Base-by-base conservation (phyloP, 305 asterid species). In the Fraxinus greggii region DNA sequence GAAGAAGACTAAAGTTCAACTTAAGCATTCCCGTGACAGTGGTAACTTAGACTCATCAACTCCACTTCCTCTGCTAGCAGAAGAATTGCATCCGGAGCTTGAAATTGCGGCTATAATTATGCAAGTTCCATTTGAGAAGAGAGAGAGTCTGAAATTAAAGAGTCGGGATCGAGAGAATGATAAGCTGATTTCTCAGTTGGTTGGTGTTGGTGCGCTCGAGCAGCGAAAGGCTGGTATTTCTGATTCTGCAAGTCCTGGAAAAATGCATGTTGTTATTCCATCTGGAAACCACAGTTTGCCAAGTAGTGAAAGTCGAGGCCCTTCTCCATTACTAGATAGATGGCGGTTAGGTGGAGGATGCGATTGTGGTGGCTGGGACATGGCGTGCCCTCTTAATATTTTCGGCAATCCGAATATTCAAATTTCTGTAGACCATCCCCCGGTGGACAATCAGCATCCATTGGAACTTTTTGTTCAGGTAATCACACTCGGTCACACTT, bases 331-430 rank as follows among this genome's bases (percentile, higher is more conserved):
- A 82, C 88, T 97, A 5, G 97, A 95, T 77, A 90, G 98, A 78
- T 97, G 99, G 99, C 88, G 98, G 79, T 77, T 85, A 48, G 98
- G 98, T 3, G 99, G 99, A 81, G 93, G 94, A 28, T 97, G 99
- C 67, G 99, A 93, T 36, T 97, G 99, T 87, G 98, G 97, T 45
- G 98, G 98, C 29, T 97, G 99, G 99, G 99, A 97, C 86, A 89
- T 97, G 97, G 93, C 93, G 3, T 94, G 98, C 84, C 98, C 98
- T 3, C 91, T 97, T 45, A 81, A 88, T 74, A 85, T 97, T 82
- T 89, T 94, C 72, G 82, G 84, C 70, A 92, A 88, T 86, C 90
- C 91, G 0, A 80, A 82, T 80, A 79, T 87, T 76, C 83, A 28
- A 40, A 80, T 90, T 40, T 82, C 89, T n/a, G 88, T 86, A 79